Evolutionary conservation across 176 grass and related monocot genomes (phyloP).

Genomic region (Oropetium thomaeum): DNA sequence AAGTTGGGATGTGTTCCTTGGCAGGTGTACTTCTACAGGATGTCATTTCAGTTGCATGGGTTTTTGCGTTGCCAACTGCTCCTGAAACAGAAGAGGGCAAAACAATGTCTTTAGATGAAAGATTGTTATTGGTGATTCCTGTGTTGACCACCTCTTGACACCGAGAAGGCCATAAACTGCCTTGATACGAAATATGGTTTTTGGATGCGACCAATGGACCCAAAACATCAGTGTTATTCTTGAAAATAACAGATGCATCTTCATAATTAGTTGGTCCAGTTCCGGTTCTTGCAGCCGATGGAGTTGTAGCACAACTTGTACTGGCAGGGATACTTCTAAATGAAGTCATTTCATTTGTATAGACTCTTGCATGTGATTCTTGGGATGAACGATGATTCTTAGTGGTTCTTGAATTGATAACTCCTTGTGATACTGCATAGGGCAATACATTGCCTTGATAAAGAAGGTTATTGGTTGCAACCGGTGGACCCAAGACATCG

Average conservation of each 20-base stretch:
- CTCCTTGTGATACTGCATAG: conserved; percentile 28
- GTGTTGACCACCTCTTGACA: conserved; percentile 19
- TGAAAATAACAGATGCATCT: conserved; percentile 5
- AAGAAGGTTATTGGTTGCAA: conserved; percentile 8
- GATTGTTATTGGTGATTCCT: conserved; percentile 2
- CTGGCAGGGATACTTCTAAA: conserved; percentile 22
- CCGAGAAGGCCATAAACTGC: conserved; percentile 27
- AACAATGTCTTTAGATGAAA: conserved; percentile 28
- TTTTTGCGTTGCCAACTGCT: conserved; percentile 6
- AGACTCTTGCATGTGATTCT: conserved; percentile 23
- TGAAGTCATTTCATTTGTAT: conserved; percentile 10
- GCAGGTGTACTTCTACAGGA: conserved; percentile 25
- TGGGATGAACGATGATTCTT: conserved; percentile 20
- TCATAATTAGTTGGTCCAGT: conserved; percentile 23
- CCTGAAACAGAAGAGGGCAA: conserved; percentile 34
- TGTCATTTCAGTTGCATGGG: conserved; percentile 9
- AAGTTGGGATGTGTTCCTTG: conserved; percentile 30
- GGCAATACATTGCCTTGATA: conserved; percentile 32
- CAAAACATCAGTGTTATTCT: conserved; percentile 25
- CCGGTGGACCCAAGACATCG: conserved; percentile 3
- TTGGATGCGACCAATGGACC: conserved; percentile 3
- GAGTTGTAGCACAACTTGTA: conserved; percentile 24
- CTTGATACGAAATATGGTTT: conserved; percentile 29
- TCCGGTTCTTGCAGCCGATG: conserved; percentile 21
- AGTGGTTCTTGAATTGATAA: conserved; percentile 8